Evolutionary conservation across 257 asterid genomes (phyloP).

Genomic region (Mitragyna speciosa): DNA sequence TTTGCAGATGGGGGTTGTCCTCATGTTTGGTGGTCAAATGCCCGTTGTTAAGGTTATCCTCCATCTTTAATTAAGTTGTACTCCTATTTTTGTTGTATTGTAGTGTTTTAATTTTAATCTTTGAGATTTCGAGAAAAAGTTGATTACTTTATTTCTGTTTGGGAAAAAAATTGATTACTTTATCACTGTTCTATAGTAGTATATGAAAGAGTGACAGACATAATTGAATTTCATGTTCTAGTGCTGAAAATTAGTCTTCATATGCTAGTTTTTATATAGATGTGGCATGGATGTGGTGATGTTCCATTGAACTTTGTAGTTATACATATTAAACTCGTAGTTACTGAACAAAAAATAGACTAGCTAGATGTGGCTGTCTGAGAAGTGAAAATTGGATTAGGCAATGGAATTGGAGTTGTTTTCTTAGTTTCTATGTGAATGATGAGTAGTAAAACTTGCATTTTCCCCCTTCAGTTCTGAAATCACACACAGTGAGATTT

Average conservation of each 20-base stretch:
- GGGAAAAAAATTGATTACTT: background rate
- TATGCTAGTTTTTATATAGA: too few species aligned
- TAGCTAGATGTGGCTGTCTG: background rate
- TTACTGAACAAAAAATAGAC: background rate
- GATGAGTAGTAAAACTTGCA: background rate
- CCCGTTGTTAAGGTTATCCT: constrained; percentile 62
- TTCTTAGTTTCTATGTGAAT: background rate
- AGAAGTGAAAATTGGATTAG: background rate
- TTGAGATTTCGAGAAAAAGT: background rate
- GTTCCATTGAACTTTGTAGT: background rate
- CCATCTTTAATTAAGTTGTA: background rate
- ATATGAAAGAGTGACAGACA: background rate
- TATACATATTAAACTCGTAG: too few species aligned
- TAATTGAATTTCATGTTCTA: background rate
- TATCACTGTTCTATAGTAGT: background rate
- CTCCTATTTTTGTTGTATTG: background rate
- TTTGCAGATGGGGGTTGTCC: constrained; percentile 85
- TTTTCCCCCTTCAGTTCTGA: background rate
- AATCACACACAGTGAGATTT: background rate
- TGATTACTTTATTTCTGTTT: background rate
- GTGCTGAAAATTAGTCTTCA: background rate
- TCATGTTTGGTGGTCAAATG: constrained; percentile 89
- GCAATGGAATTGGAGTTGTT: background rate
- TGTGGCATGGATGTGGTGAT: background rate
- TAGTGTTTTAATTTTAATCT: background rate